phyloP scores from a whole-genome alignment of 257 asterid species.

The Solanum tarijense region DNA sequence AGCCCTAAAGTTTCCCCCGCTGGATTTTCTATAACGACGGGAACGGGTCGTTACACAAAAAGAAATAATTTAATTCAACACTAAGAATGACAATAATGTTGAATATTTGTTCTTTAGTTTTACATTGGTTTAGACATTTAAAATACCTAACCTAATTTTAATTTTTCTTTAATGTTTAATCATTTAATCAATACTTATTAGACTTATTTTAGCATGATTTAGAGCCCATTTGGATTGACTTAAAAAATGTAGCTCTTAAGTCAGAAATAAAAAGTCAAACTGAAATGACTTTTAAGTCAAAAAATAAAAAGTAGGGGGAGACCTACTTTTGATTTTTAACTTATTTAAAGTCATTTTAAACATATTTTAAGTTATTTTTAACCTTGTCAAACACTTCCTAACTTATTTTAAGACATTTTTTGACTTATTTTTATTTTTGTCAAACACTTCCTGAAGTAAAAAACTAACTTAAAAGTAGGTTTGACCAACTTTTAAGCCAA shows the following conservation, averaged over 20 bases:
- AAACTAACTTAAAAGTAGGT: no score
- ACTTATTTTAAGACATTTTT: neutral
- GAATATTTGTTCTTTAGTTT: no score
- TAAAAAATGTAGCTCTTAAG: no score
- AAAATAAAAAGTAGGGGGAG: neutral
- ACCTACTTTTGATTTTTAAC: neutral
- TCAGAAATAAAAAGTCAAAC: neutral
- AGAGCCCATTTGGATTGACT: no score
- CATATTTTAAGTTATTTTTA: neutral
- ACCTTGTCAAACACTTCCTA: neutral
- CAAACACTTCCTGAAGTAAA: neutral
- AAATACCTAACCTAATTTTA: no score
- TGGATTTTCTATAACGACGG: no score
- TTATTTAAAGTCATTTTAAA: neutral
- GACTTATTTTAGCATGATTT: neutral
- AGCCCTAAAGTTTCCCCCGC: no score
- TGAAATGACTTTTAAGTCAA: no score
- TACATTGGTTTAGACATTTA: neutral
- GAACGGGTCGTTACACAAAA: no score
- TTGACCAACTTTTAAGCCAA: neutral
- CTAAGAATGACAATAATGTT: no score
- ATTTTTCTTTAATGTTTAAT: no score
- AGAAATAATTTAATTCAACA: no score
- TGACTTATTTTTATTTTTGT: neutral
- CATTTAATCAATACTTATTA: neutral